Percentiles rank a stretch among this genome's conserved stretches.
phyloP scores from a whole-genome alignment of 306 rosid genomes.

The Cucurbita pepo region DNA sequence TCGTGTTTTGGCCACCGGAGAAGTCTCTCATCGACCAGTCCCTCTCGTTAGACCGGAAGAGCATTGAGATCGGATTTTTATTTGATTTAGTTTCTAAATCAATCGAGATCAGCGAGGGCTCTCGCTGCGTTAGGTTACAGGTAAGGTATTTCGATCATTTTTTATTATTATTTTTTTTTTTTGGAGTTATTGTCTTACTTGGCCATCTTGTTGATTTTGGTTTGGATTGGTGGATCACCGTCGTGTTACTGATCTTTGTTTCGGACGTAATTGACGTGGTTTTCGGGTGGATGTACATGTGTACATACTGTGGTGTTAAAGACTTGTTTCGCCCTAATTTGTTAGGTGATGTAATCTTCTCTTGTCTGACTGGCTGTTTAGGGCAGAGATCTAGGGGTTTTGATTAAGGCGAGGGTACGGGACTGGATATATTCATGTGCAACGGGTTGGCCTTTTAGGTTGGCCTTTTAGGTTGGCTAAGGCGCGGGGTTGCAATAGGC shows the following conservation, averaged over 20 bases:
- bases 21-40: slow-evolving; percentile 11
- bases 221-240: neutral
- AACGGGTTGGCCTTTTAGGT: neutral
- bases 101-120: slow-evolving; percentile 5
- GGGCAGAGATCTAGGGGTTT: slow-evolving; percentile 3
- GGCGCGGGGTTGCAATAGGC: neutral
- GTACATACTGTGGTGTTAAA: neutral
- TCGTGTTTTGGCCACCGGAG: slow-evolving; percentile 15
- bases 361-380: neutral
- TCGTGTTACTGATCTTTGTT: neutral
- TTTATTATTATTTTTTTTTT: neutral
- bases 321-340: slow-evolving; percentile 1
- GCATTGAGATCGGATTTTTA: neutral
- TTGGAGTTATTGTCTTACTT: neutral
- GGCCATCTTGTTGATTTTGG: neutral
- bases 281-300: neutral
- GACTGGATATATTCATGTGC: neutral
- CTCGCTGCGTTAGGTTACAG: slow-evolving; percentile 35
- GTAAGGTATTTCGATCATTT: slow-evolving; percentile 15
- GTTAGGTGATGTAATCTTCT: neutral
- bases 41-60: neutral
- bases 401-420: neutral
- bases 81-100: slow-evolving; percentile 3
- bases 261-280: neutral
- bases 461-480: neutral